Conservation (phyloP, 1,284 basidiomycete genomes). For the Malassezia sympodialis region DNA sequence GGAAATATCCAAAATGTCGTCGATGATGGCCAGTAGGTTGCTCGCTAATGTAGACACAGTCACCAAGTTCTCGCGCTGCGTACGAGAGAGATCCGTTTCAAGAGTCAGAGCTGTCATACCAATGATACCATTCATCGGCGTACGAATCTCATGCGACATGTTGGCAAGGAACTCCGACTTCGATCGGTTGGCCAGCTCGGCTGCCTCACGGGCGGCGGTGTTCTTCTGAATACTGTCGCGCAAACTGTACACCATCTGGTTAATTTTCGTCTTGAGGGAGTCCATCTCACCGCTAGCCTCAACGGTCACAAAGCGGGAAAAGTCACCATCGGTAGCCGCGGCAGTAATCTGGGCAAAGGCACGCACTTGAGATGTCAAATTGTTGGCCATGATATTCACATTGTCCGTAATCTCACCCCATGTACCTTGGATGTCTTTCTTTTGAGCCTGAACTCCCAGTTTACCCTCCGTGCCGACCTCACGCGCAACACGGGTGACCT, state of each 20-base stretch:
- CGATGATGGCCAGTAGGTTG: conserved; percentile 85
- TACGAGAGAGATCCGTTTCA: conserved; percentile 77
- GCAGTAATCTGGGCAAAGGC: conserved; percentile 98
- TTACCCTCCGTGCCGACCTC: conserved; percentile 95
- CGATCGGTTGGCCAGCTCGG: conserved; percentile 79
- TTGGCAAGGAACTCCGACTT: conserved; percentile 75
- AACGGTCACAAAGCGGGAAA: conserved; percentile 97
- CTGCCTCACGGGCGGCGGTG: conserved; percentile 90
- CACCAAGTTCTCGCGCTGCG: conserved; percentile 85
- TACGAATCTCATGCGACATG: conserved; percentile 49
- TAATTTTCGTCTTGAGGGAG: conserved; percentile 96
- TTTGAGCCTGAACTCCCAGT: conserved; percentile 91
- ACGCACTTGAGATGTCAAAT: conserved; percentile 94
- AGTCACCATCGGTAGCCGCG: conserved; percentile 97
- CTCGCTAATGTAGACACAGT: conserved; percentile 90
- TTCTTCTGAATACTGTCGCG: conserved; percentile 98
- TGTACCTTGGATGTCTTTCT: conserved; percentile 90
- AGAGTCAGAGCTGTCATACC: conserved; percentile 97
- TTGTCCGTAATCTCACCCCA: conserved; percentile 97
- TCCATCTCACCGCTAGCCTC: conserved; percentile 99
- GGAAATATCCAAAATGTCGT: conserved; percentile 48
- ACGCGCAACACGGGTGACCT: conserved; percentile 87
- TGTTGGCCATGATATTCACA: conserved; percentile 54
- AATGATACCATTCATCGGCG: conserved; percentile 65
- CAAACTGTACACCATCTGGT: conserved; percentile 97